Conservation (phyloP, 257 asterid genomes). For the Plantago ovata region DNA sequence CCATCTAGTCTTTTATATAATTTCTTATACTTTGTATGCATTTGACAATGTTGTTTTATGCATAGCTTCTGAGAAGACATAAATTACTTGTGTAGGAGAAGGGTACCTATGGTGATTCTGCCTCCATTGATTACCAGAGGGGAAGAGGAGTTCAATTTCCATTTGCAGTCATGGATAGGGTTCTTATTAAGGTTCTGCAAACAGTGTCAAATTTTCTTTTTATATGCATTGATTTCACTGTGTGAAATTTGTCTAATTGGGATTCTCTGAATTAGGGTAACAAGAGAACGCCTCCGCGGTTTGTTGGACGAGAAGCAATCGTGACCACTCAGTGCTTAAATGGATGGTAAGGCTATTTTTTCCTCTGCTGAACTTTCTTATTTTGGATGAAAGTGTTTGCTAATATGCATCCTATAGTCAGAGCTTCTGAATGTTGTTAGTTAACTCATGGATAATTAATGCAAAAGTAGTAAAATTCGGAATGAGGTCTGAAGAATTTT, state of each 20-base stretch:
- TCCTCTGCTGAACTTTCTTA: constrained; percentile 10
- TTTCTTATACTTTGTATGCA: neutral
- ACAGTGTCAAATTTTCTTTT: constrained; percentile 18
- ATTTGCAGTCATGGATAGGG: constrained; percentile 78
- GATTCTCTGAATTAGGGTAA: constrained; percentile 65
- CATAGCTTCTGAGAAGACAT: constrained; percentile 1
- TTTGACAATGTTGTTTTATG: constrained; percentile 1
- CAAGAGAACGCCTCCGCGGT: constrained; percentile 94
- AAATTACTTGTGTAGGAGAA: constrained; percentile 49
- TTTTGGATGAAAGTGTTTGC: neutral
- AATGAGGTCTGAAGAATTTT: neutral
- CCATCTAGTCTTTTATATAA: neutral
- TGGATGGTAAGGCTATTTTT: constrained; percentile 64
- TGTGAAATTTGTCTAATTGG: constrained; percentile 28
- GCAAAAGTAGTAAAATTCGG: constrained; percentile 1
- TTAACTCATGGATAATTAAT: neutral
- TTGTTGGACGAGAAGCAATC: constrained; percentile 93
- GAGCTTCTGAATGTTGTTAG: neutral
- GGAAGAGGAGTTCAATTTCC: constrained; percentile 92
- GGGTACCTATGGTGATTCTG: constrained; percentile 55
- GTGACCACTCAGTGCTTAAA: constrained; percentile 91
- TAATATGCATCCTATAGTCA: neutral
- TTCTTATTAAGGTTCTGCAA: constrained; percentile 68
- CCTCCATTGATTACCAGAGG: constrained; percentile 45
- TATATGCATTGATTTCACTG: constrained; percentile 17